Evolutionary conservation across 305 asterid species (phyloP).

Genomic region (Solanum chacoense): DNA sequence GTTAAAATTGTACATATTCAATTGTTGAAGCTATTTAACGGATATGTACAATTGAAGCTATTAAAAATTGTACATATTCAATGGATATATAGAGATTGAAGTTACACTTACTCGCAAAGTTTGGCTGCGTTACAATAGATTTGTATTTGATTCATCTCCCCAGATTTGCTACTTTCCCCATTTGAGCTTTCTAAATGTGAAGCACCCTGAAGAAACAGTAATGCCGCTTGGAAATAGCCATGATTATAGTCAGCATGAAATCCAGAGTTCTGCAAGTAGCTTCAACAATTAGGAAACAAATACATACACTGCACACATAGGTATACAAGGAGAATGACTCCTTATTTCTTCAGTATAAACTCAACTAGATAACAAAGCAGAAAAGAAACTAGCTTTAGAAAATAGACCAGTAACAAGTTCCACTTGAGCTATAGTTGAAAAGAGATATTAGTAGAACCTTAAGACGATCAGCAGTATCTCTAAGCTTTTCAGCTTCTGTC

Average conservation of each 20-base stretch:
- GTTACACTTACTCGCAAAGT: constrained; percentile 65
- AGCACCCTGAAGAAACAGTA: constrained; percentile 82
- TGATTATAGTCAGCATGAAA: constrained; percentile 63
- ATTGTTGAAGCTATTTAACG: not conserved
- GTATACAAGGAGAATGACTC: not conserved
- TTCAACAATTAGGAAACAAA: not conserved
- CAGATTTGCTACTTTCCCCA: constrained; percentile 35
- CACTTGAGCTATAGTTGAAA: not conserved
- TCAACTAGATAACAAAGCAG: constrained; percentile 1
- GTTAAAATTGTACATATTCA: not conserved
- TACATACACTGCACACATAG: not conserved
- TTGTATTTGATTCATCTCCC: constrained; percentile 56
- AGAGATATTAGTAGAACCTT: constrained; percentile 42
- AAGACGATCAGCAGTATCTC: constrained; percentile 56
- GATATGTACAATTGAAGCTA: not conserved
- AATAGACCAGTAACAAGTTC: not conserved
- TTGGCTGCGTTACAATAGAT: constrained; percentile 58
- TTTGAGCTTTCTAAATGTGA: constrained; percentile 58
- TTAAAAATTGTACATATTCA: not conserved
- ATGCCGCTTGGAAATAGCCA: constrained; percentile 67
- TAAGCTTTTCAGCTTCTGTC: constrained; percentile 73
- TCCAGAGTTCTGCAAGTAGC: constrained; percentile 55
- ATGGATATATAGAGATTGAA: not conserved
- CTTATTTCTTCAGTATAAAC: not conserved
- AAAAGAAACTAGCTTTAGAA: not conserved